Conservation (phyloP, 306 rosid species). For the Crotalaria pallida region DNA sequence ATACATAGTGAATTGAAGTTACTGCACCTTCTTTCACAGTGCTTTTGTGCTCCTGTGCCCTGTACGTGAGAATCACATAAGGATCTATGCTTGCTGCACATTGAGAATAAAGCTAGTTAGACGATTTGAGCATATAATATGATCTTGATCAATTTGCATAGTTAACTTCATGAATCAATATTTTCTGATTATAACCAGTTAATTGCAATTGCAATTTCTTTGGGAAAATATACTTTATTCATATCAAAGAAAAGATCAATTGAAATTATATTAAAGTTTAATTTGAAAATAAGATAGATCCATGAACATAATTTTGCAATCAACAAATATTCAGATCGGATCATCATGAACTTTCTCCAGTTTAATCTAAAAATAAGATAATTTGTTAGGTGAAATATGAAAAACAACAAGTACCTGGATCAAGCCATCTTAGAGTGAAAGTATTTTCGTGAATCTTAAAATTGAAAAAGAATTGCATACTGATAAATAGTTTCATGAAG, state of each 20-base stretch:
- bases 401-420: background rate
- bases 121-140: background rate
- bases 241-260: background rate
- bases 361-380: background rate
- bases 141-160: background rate
- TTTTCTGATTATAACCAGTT: background rate
- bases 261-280: background rate
- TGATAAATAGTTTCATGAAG: background rate
- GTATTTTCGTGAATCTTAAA: background rate
- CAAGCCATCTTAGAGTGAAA: background rate
- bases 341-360: background rate
- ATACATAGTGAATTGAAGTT: background rate
- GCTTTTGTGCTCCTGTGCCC: conserved; percentile 37
- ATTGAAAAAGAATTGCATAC: background rate
- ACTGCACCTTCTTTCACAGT: conserved; percentile 33
- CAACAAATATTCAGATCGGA: background rate
- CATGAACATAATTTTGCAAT: background rate
- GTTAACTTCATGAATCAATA: background rate
- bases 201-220: background rate
- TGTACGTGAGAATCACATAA: conserved; percentile 36
- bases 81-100: conserved; percentile 37
- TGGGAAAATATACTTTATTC: background rate
- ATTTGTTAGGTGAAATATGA: background rate
- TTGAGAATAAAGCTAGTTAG: background rate
- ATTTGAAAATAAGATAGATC: conserved; percentile 1